Base-by-base conservation (phyloP, 192 early-diverging fungal species). In the Coemansia sp. region DNA sequence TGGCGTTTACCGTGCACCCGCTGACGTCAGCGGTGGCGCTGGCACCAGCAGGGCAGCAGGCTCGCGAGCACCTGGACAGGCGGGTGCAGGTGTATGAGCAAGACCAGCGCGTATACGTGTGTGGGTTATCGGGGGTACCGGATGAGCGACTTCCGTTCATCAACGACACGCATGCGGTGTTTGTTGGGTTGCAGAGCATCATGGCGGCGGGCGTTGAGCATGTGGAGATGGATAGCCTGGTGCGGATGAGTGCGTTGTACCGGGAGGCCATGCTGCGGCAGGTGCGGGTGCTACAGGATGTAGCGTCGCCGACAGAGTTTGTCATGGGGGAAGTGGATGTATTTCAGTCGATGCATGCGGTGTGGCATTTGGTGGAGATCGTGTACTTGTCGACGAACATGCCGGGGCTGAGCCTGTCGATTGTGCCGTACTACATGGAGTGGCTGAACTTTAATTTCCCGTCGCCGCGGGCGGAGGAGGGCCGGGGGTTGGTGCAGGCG, bases 371-470 rank as follows among this genome's bases (percentile, higher is more conserved):
- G 22, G n/a, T 65, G 22, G 73, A 76, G 48, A 54, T 70, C 3
- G 47, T 76, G 4, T 73, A 66, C 28, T 21, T 73, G 40, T 38
- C 54, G 11, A 66, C 53, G 9, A 54, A 56, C 20, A 18, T 43
- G 30, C 59, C 56, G 3, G 56, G 55, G 2, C 42, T 64, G 52
- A 56, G 46, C 53, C 46, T 51, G 0, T 47, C 61, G 8, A 25
- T 66, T 2, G 61, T 59, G 32, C 47, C 53, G 28, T 36, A 54
- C 7, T 69, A 49, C 18, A 44, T 76, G 40, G 53, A 62, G 16
- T 76, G 73, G 73, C 67, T 76, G 8, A 76, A 76, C 48, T 44
- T 54, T 26, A 69, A 70, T 21, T 76, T 70, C 34, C 66, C 65
- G n/a, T 36, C 56, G 20, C 62, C 61, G 17, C 30, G 38, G 4